phyloP scores from a whole-genome alignment of 805 yeast species.

The Kodamaea jinghongensis region DNA sequence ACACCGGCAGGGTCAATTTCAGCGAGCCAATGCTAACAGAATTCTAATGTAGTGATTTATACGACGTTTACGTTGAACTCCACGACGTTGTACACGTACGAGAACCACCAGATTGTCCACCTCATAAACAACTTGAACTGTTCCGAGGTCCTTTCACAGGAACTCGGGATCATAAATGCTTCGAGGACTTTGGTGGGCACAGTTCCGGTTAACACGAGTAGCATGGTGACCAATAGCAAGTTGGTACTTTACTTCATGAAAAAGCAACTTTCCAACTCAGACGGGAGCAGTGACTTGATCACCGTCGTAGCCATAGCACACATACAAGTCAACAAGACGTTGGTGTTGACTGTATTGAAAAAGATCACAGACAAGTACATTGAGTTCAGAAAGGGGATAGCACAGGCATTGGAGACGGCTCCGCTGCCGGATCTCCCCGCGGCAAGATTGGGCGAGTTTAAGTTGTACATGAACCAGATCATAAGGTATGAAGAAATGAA shows the following conservation, averaged over 20 bases:
- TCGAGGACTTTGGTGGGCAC: conserved; percentile 42
- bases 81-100: conserved; percentile 58
- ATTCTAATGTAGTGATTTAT: conserved; percentile 34
- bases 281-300: conserved; percentile 48
- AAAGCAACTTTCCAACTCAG: conserved; percentile 36
- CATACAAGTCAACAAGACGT: conserved; percentile 41
- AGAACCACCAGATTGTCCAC: conserved; percentile 44
- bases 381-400: conserved; percentile 33
- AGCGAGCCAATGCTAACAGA: conserved; percentile 10
- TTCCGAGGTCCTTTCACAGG: conserved; percentile 52
- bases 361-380: conserved; percentile 50
- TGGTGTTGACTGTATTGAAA: conserved; percentile 47
- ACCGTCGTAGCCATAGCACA: conserved; percentile 51
- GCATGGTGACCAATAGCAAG: conserved; percentile 25
- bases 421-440: conserved; percentile 11
- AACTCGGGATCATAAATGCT: conserved; percentile 52
- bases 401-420: conserved; percentile 7
- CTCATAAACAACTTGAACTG: conserved; percentile 47
- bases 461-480: conserved; percentile 53
- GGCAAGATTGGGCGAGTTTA: conserved; percentile 47
- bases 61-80: conserved; percentile 53
- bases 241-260: conserved; percentile 49
- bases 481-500: conserved; percentile 53
- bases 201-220: conserved; percentile 26
- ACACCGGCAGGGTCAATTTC: not conserved